Evolutionary conservation across 352 stramenopile genomes (phyloP), one percentile per base, ranked within the genome.

Genomic region (Globisporangium middletonii): DNA sequence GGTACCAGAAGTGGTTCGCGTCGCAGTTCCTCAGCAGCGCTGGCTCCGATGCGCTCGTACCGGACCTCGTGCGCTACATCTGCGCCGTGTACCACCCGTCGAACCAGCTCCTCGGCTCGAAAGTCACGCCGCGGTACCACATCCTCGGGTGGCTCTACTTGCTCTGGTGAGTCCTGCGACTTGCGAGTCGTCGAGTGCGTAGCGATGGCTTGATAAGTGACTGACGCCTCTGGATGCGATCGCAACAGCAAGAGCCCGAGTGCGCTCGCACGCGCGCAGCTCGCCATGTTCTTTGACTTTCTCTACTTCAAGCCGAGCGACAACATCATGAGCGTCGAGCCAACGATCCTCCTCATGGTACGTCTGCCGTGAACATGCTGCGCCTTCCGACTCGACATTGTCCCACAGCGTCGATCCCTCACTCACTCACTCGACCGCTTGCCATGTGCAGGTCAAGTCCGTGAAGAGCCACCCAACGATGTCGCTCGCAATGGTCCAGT

Each of bases 241-340:
- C 23, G 23, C 23, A 23, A 33, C 47, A 94, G 83, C 67, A 92
- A 92, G 58, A 88, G 68, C 43, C 79, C 78, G 51, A 79, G 64
- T 35, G 73, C 86, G 18, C 65, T 92, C 23, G 79, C 83, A 28
- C 79, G 84, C 46, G 82, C 89, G 30, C 81, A 92, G 54, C 71
- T 92, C 46, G 80, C 84, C 15, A 94, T 94, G 79, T 94, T 92
- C 62, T 92, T 94, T 43, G 84, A 94, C 57, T 94, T 86, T 63
- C 61, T 94, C 37, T 92, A 94, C 61, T 94, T 92, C 59, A 89
- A 88, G 53, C 61, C 73, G 8, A 79, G 65, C 4, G 82, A 92
- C 64, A 90, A 86, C 67, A 83, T 94, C 45, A 92, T 92, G 82
- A 79, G 69, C 44, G 75, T 94, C 50, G 84, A 94, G 51, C 84